These are phyloP conservation scores for Juncus effusus DNA, from an alignment of 176 grass and related monocot genomes.

Conservation along the genomic window DNA sequence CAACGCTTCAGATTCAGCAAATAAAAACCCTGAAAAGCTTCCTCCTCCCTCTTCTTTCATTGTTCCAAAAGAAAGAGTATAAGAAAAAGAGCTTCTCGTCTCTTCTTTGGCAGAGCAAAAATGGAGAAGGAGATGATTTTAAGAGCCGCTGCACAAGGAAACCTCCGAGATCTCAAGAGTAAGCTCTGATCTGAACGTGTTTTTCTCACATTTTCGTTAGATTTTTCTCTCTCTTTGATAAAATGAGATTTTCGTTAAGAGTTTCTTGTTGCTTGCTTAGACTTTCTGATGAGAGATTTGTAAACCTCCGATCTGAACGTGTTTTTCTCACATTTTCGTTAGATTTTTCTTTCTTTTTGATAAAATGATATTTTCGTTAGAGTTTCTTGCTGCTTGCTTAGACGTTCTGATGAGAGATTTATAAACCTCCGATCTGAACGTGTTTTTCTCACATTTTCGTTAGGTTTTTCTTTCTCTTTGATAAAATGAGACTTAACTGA, in stretches of 20 bases:
- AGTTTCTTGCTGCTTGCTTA: background rate
- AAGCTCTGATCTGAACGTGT: background rate
- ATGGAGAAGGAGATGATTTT: background rate
- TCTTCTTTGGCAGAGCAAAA: too few relatives aligned
- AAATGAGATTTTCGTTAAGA: background rate
- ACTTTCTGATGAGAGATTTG: background rate
- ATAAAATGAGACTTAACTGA: background rate
- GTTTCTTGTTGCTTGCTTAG: background rate
- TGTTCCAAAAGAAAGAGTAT: too few relatives aligned
- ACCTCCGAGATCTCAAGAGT: slow-evolving; percentile 1
- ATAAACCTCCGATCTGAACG: background rate
- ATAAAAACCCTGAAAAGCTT: too few relatives aligned
- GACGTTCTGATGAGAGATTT: background rate
- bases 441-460: background rate
- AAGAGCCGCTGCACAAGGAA: background rate
- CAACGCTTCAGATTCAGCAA: too few relatives aligned
- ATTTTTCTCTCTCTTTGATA: background rate
- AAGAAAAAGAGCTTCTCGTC: too few relatives aligned
- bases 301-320: background rate
- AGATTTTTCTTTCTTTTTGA: too few relatives aligned
- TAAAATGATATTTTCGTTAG: too few relatives aligned
- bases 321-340: background rate
- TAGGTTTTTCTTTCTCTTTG: too few relatives aligned
- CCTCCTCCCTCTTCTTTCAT: too few relatives aligned
- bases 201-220: background rate